These are phyloP conservation scores for Xerocomellus amylosporus DNA, from an alignment of 768 basidiomycete genomes.

Conservation along the genomic window DNA sequence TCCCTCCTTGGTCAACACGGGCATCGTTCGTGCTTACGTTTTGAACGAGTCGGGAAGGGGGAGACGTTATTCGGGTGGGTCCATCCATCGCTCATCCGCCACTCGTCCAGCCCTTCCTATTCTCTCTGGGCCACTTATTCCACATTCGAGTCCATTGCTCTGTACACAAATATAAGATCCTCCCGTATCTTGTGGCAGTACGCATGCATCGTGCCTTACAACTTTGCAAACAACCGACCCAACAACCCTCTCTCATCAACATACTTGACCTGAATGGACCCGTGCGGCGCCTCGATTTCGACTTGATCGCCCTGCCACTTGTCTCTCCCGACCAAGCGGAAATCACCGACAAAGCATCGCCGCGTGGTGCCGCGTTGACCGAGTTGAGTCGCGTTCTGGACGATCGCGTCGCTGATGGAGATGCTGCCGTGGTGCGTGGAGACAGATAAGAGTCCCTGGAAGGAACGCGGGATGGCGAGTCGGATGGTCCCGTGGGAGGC, in stretches of 20 bases:
- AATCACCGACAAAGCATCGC: constrained; percentile 28
- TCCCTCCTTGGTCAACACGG: too few species aligned
- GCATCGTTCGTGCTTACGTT: too few species aligned
- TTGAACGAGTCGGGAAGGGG: too few species aligned
- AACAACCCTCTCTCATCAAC: constrained; percentile 23
- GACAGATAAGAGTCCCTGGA: constrained; percentile 19
- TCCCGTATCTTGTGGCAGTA: too few species aligned
- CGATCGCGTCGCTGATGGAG: constrained; percentile 9
- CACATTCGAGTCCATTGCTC: too few species aligned
- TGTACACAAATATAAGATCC: too few species aligned
- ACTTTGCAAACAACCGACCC: constrained; percentile 17
- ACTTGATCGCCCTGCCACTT: constrained; percentile 25
- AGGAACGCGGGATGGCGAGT: constrained; percentile 20
- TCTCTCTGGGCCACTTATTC: too few species aligned
- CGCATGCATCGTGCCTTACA: too few species aligned
- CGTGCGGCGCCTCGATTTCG: constrained; percentile 15
- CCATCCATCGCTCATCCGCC: too few species aligned
- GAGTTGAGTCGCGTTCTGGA: constrained; percentile 18
- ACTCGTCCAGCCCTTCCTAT: too few species aligned
- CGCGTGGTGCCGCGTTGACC: constrained; percentile 17
- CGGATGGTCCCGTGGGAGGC: constrained; percentile 14
- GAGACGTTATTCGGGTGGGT: too few species aligned
- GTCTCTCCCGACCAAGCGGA: constrained; percentile 10
- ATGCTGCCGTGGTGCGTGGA: constrained; percentile 19
- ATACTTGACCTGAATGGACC: constrained; percentile 21